Evolutionary conservation across 257 asterid species (phyloP).

Genomic region (Cruciata laevipes): DNA sequence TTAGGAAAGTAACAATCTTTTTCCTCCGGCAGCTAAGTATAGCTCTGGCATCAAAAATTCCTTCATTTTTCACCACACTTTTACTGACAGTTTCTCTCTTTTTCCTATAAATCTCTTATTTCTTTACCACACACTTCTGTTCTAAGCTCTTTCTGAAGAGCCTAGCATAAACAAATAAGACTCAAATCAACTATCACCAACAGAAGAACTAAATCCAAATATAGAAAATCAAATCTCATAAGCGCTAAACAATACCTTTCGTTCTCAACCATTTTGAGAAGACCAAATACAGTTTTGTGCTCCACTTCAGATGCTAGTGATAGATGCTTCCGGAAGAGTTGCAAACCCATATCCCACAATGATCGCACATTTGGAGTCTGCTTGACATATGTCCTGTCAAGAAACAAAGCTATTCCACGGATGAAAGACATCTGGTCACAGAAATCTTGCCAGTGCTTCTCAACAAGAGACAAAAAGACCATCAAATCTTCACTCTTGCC

Average conservation of each 20-base stretch:
- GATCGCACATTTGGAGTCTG: conserved; percentile 83
- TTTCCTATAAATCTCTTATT: not conserved
- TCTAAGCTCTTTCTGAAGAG: not conserved
- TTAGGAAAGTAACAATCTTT: too few relatives aligned
- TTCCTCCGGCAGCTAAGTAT: too few relatives aligned
- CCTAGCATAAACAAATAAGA: not conserved
- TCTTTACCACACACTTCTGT: not conserved
- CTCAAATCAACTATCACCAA: not conserved
- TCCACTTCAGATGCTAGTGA: conserved; percentile 87
- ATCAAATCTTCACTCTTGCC: conserved; percentile 89
- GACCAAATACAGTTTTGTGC: conserved; percentile 84
- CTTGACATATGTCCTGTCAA: conserved; percentile 93
- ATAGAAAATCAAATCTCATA: not conserved
- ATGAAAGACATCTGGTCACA: conserved; percentile 97
- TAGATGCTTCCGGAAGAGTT: conserved; percentile 89
- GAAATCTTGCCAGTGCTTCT: conserved; percentile 92
- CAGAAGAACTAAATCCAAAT: not conserved
- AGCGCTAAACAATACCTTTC: conserved; percentile 52
- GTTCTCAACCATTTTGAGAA: conserved; percentile 80
- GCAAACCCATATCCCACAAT: conserved; percentile 99
- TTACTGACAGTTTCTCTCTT: not conserved
- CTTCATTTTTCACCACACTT: too few relatives aligned
- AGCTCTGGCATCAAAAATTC: too few relatives aligned
- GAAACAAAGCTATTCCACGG: conserved; percentile 87
- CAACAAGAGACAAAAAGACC: conserved; percentile 87